These are phyloP conservation scores for Cystofilobasidium bisporidii DNA, from an alignment of 768 basidiomycete species.

Conservation along the genomic window DNA sequence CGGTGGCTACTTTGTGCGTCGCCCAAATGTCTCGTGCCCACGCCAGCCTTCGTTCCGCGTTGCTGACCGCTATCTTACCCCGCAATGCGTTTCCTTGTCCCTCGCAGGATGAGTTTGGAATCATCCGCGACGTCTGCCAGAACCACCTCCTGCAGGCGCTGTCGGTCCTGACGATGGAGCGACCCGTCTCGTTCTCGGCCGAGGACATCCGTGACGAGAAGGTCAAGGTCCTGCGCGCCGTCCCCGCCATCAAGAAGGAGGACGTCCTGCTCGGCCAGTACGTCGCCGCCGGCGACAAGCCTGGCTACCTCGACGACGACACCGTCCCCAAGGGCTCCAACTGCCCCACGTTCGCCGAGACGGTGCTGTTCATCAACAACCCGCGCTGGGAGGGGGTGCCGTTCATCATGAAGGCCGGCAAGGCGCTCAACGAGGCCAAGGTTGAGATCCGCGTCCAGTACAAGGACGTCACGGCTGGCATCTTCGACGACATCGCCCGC, in stretches of 20 bases:
- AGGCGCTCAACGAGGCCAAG: conserved; percentile 97
- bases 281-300: conserved; percentile 61
- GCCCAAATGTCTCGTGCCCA: not conserved
- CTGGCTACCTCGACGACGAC: conserved; percentile 97
- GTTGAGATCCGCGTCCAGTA: conserved; percentile 97
- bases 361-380: conserved; percentile 83
- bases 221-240: conserved; percentile 91
- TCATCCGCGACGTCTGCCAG: conserved; percentile 93
- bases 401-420: conserved; percentile 95
- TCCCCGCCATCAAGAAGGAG: conserved; percentile 63
- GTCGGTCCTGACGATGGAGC: conserved; percentile 92
- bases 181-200: conserved; percentile 90
- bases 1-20: conserved; percentile 82
- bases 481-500: conserved; percentile 90
- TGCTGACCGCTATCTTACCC: not conserved
- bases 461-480: conserved; percentile 92
- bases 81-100: no score
- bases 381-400: conserved; percentile 98
- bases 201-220: conserved; percentile 99
- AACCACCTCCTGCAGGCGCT: conserved; percentile 95
- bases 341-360: conserved; percentile 90
- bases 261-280: conserved; percentile 94
- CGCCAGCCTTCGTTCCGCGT: no score
- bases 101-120: conserved; percentile 65
- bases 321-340: conserved; percentile 85